Base-by-base conservation (phyloP, 192 early-diverging fungal species). In the Phlyctochytrium bullatum region DNA sequence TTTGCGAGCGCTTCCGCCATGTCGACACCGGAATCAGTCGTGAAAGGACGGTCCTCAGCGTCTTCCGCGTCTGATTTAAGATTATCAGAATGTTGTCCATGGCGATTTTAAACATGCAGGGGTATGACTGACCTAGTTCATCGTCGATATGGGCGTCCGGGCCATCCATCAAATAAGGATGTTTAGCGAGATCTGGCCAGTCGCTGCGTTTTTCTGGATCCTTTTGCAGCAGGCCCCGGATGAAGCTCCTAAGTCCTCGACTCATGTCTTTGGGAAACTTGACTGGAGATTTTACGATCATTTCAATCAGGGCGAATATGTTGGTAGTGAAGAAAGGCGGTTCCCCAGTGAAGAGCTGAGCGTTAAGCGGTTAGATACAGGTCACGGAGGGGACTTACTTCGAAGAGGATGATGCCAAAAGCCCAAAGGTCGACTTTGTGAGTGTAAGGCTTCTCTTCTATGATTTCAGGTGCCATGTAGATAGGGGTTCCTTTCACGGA, bases 401-500 rank as follows among this genome's bases (percentile, higher is more conserved):
- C 73, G 34, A 36, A 74, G 2, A 74, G 29, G 2, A 78, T 76
- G 3, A 78, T 54, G n/a, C 76, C 76, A 12, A 78, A 35, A 12
- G 76, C 73, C 74, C 73, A 78, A 2, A 78, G 27, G 40, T 78
- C 76, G 50, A 78, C 73, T n/a, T 56, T 31, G 50, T 66, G 61
- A 6, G 63, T 40, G 53, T 78, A 78, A 10, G 72, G 73, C 58
- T 73, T 30, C 47, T 76, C 74, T 27, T 61, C 35, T 28, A 78
- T 76, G 10, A 78, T 31, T 59, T 78, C 76, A 0, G 76, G 76
- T 1, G 76, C 68, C 74, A 78, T 76, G 40, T 78, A 78, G 12
- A 76, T 72, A 20, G 76, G 73, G 2, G 76, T 78, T 25, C 76
- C 76, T 61, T 77, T 77, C 17, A 77, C 73, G 23, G 73, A 76